Base-by-base conservation (phyloP, 164 flowering plant species). In the Magnolia changhungtana region DNA sequence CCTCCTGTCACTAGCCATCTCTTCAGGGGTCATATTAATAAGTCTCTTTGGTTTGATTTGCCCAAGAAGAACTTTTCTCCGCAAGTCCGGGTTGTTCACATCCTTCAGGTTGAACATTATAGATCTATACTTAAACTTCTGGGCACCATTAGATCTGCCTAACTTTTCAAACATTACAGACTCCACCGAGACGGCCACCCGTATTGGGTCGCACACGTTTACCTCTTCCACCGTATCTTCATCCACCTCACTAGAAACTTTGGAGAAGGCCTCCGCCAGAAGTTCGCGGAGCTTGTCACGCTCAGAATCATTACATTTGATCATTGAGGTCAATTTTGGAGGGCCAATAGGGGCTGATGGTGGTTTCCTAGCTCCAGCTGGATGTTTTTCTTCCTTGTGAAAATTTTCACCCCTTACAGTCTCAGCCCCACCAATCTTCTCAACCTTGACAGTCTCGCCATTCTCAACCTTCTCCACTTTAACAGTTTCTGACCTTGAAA, bases 81-180 rank as follows among this genome's bases (percentile, higher is more conserved):
- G 81, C 61, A 96, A 85, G 80, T 96, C 98, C 3, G 97, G 97
- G 83, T 94, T 96, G 1, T 92, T 92, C 8, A 84, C 71, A 67
- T 96, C 99, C 84, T 86, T 90, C 18, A 96, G 81, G 76, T 96
- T 96, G 83, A 92, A 96, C 90, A 96, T 84, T 72, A 96, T 78
- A 19, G 97, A 92, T 75, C 99, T 85, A 77, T 94, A 96, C 77
- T 92, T 94, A 31, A 75, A 70, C 82, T 91, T 94, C 69, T 92
- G 94, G 13, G 91, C 61, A 13, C 97, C 97, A 76, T 74, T 90
- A 11, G 92, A 87, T 27, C 86, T 84, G 6, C 98, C 99, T 87
- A 88, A 81, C 71, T 87, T 91, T 66, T 91, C 93, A 83, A 89
- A 94, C 94, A 96, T 79, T 8, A 76, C 85, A 21, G 98, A 90